Base-by-base conservation (phyloP, 176 grass and related monocot genomes). In the Lolium rigidum region DNA sequence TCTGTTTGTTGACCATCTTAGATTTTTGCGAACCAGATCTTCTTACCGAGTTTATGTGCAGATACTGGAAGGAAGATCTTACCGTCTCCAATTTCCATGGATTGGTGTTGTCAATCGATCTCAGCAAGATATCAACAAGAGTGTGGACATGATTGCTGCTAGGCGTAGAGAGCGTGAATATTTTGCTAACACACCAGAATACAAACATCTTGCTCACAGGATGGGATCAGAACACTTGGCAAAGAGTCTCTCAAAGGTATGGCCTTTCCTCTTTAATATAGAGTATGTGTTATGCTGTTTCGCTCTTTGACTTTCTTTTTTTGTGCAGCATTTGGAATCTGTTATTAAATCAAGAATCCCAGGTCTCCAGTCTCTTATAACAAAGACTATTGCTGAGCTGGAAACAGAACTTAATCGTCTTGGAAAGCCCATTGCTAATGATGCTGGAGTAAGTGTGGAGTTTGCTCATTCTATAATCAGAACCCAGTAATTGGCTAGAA, bases 91-190 rank as follows among this genome's bases (percentile, higher is more conserved):
- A 49, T 89, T 88, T 13, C 97, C 82, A 75, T 99, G 97, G 97
- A 77, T 99, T 87, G 97, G 97, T 93, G 97, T 99, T 66, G 97
- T 99, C 88, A 99, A 99, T 86, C 94, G 97, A 43, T 99, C 97
- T 56, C 97, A 99, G 85, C 90, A 91, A 74, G 97, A 99, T 82
- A 99, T 99, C 69, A 96, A 99, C 81, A 99, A 97, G 89, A 99
- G 88, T 79, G 97, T 99, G 79, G 97, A 99, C 78, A 99, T 99
- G 94, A 95, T 99, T 88, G 97, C 94, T 86, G 97, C 97, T 79
- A 97, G 97, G 67, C 89, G 87, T 55, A 96, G 91, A 86, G 97
- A 99, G 84, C 86, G 87, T 3, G 97, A 99, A 16, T 99, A 99
- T 84, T 99, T 99, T 88, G 15, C 90, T 77, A 97, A 54, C 87